Percentiles rank a stretch among this genome's conserved stretches.
phyloP scores from a whole-genome alignment of 352 stramenopile species.

The Phytopythium mirpurense region DNA sequence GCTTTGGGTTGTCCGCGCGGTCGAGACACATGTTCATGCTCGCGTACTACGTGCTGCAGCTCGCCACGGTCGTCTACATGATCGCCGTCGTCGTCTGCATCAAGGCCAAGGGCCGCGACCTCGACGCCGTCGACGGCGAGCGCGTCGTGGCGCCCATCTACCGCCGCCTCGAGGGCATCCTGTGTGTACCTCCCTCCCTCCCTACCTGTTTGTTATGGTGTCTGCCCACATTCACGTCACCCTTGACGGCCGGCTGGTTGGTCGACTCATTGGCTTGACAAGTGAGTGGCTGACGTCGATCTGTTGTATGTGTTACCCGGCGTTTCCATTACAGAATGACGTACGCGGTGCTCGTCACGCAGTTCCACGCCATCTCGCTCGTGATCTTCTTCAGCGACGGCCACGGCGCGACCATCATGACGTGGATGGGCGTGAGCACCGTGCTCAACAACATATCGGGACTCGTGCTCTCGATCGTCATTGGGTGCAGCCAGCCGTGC shows the following conservation, averaged over 20 bases:
- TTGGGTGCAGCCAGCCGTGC: conserved; percentile 34
- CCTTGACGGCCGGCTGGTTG: too few species aligned
- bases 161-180: conserved; percentile 46
- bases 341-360: conserved; percentile 31
- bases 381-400: conserved; percentile 27
- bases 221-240: too few species aligned
- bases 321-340: conserved; percentile 25
- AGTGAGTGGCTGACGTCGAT: too few species aligned
- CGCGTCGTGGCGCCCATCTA: conserved; percentile 50
- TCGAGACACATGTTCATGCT: conserved; percentile 28
- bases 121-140: conserved; percentile 37
- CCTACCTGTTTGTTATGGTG: too few species aligned
- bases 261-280: too few species aligned
- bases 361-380: conserved; percentile 35
- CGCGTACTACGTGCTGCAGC: conserved; percentile 30
- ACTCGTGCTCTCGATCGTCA: conserved; percentile 81
- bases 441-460: conserved; percentile 74
- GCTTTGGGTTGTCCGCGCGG: conserved; percentile 23
- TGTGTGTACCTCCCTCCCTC: too few species aligned
- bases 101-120: conserved; percentile 37
- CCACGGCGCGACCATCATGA: conserved; percentile 11
- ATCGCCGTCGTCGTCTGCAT: conserved; percentile 26
- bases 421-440: conserved; percentile 33
- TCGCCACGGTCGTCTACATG: conserved; percentile 28
- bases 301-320: too few species aligned